Evolutionary conservation across 1,139 yeast genomes (phyloP).

Genomic region (Nakaseomyces bracarensis): DNA sequence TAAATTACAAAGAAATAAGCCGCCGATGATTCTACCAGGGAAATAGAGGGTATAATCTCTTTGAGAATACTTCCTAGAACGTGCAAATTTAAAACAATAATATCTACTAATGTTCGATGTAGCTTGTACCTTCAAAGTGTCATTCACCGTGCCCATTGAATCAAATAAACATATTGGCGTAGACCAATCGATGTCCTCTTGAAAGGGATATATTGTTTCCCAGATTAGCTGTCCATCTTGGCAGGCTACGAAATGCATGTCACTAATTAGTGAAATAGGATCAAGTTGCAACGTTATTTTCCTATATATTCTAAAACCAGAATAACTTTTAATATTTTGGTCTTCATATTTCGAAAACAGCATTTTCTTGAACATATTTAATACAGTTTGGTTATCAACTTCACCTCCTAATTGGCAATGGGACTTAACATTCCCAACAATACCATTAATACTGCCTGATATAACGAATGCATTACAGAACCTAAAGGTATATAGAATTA

Average conservation of each 20-base stretch:
- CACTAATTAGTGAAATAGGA: conserved; percentile 39
- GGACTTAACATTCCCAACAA: no score
- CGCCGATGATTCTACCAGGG: conserved; percentile 61
- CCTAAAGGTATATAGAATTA: no score
- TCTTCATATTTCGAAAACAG: no score
- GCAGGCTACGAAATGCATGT: conserved; percentile 48
- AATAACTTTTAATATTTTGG: conserved; percentile 29
- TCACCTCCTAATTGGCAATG: no score
- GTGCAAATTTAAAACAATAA: conserved; percentile 53
- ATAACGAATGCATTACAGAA: no score
- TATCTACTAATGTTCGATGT: conserved; percentile 29
- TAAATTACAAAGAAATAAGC: conserved; percentile 47
- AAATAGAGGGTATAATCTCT: conserved; percentile 44
- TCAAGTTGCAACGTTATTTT: conserved; percentile 40
- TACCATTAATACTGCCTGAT: no score
- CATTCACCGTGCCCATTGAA: conserved; percentile 8
- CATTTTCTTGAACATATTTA: no score
- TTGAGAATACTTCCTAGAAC: conserved; percentile 51
- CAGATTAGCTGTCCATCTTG: conserved; percentile 44
- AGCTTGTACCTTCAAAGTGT: conserved; percentile 14
- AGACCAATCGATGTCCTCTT: conserved; percentile 45
- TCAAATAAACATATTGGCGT: conserved; percentile 42
- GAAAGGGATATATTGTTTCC: conserved; percentile 36
- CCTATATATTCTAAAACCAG: conserved; percentile 54
- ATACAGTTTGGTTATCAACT: no score